phyloP scores from a whole-genome alignment of 495 filamentous ascomycete genomes.

The Penicillium coffeae region DNA sequence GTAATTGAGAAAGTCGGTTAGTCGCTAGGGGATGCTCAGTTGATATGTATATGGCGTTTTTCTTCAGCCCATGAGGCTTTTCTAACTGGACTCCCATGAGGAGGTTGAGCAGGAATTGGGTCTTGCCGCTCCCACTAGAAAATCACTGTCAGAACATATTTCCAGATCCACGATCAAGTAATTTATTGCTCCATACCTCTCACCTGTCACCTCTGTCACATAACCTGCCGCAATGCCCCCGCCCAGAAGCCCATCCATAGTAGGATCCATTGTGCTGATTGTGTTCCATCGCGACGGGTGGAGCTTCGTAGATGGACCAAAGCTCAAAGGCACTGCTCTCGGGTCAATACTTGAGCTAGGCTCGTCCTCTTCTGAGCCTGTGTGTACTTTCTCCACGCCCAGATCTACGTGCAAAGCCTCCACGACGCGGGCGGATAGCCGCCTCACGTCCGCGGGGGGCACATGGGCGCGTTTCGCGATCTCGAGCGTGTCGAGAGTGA shows the following conservation, averaged over 20 bases:
- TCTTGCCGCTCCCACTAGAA: constrained; percentile 83
- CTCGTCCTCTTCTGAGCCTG: constrained; percentile 9
- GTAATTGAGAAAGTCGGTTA: constrained; percentile 71
- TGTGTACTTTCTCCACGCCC: constrained; percentile 36
- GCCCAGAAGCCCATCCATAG: constrained; percentile 68
- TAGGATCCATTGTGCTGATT: constrained; percentile 77
- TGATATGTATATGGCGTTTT: constrained; percentile 84
- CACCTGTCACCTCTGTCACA: constrained; percentile 87
- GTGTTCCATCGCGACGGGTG: constrained; percentile 46
- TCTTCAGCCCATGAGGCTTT: constrained; percentile 62
- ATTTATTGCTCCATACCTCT: constrained; percentile 53
- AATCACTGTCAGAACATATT: constrained; percentile 17
- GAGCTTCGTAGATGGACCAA: constrained; percentile 26
- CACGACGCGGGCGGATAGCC: constrained; percentile 61
- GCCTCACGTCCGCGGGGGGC: constrained; percentile 72
- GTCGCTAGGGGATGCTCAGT: constrained; percentile 86
- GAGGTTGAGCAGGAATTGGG: constrained; percentile 86
- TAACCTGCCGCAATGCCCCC: constrained; percentile 84
- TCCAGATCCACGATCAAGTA: not conserved
- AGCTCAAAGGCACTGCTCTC: constrained; percentile 8
- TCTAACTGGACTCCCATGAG: constrained; percentile 79
- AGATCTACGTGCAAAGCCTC: constrained; percentile 62
- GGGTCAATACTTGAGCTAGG: constrained; percentile 26
- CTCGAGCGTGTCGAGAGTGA: constrained; percentile 78
- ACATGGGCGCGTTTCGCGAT: constrained; percentile 83